Base-by-base conservation (phyloP, 305 asterid species). In the Fraxinus paxiana region DNA sequence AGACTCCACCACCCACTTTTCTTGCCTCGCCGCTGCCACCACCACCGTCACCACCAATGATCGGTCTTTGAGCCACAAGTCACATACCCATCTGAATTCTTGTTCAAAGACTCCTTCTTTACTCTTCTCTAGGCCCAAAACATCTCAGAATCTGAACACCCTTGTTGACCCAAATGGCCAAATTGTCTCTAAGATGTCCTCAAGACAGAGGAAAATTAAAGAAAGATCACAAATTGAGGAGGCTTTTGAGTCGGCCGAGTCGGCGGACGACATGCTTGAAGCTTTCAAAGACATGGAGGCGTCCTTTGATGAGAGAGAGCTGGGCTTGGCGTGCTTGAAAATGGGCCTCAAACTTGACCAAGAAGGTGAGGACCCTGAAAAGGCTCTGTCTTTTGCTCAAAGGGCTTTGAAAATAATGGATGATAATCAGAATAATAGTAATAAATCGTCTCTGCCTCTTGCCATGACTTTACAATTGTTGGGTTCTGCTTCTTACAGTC, bases 401-500 rank as follows among this genome's bases (percentile, higher is more conserved):
- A 90, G 96, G 80, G 97, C 98, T 87, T 80, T 93, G 80, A 83
- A 84, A 75, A 84, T 87, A 7, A 85, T 95, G 51, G 97, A 93
- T 34, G 90, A 74, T 69, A 83, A 85, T 72, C 92, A 88, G 83
- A 48, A n/a, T 82, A 48, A 63, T 34, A 73, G 26, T 78, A 59
- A 80, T 85, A 89, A 82, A 70, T 76, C 87, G 63, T 84, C 96
- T 80, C 86, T 95, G 82, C 97, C 97, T 28, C 84, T 92, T 83
- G 98, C 98, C 1, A 94, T 94, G 98, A 87, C 92, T 78, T 88
- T 95, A 78, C 99, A 95, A 87, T 83, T 93, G 82, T 81, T 95
- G 90, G 99, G 99, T 80, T 91, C 99, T 84, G 86, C 90, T 77
- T 87, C 88, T 84, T 91, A 81, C 76, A 83, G 85, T 80, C 81